phyloP scores from a whole-genome alignment of 345 rosid species.

The Geranium brycei region DNA sequence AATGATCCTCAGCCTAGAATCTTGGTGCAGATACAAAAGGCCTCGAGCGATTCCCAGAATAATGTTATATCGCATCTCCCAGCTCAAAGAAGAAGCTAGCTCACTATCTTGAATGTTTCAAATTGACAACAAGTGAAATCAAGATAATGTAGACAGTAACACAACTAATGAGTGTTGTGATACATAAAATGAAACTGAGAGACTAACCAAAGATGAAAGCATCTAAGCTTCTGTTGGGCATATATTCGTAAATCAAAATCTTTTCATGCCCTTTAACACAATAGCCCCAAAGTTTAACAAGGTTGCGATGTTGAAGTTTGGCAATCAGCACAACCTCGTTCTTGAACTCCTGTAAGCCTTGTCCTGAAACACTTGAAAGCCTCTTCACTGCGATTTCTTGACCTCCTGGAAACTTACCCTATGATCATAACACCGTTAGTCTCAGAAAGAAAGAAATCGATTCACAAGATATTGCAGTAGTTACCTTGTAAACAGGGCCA shows the following conservation, averaged over 20 bases:
- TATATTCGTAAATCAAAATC: constrained; percentile 44
- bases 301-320: constrained; percentile 48
- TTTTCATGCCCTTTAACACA: constrained; percentile 33
- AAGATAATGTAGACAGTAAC: too few relatives aligned
- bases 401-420: constrained; percentile 40
- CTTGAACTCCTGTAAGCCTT: constrained; percentile 50
- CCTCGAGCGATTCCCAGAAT: constrained; percentile 66
- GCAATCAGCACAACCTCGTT: constrained; percentile 43
- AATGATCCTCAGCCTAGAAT: constrained; percentile 57
- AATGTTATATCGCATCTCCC: constrained; percentile 36
- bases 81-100: constrained; percentile 21
- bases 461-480: neutral
- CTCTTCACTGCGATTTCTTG: constrained; percentile 52
- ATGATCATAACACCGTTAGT: neutral
- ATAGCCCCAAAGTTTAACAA: constrained; percentile 41
- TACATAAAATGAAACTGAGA: neutral
- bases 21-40: constrained; percentile 59
- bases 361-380: constrained; percentile 38
- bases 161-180: neutral
- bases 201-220: constrained; percentile 39
- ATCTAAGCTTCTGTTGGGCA: constrained; percentile 55
- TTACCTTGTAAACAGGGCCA: constrained; percentile 67
- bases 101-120: constrained; percentile 23
- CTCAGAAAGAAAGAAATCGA: neutral
- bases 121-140: neutral